phyloP scores from a whole-genome alignment of 805 yeast genomes.

The Zygosaccharomyces kombuchaensis region DNA sequence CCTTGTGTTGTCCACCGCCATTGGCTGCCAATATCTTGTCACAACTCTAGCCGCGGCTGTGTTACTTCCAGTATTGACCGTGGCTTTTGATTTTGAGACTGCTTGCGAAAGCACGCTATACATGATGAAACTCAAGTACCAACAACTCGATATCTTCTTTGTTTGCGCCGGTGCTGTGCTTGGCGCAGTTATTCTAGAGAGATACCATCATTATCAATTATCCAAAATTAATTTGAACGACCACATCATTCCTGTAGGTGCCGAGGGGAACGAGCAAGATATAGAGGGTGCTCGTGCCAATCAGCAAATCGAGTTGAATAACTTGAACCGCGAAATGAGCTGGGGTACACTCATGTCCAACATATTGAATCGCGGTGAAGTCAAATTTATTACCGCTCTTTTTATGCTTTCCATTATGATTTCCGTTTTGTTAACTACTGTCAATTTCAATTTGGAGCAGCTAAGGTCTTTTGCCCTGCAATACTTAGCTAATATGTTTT shows the following conservation, averaged over 20 bases:
- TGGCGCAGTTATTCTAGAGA: constrained; percentile 16
- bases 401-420: constrained; percentile 5
- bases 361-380: constrained; percentile 11
- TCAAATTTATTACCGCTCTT: constrained; percentile 6
- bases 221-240: constrained; percentile 19
- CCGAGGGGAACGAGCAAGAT: constrained; percentile 14
- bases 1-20: constrained; percentile 21
- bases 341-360: constrained; percentile 7
- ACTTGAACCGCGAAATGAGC: constrained; percentile 6
- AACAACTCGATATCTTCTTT: constrained; percentile 18
- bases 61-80: constrained; percentile 9
- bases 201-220: constrained; percentile 15
- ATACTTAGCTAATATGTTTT: constrained; percentile 5
- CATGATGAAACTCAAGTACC: constrained; percentile 9
- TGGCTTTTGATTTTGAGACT: background rate
- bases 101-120: background rate
- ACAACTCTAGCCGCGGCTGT: constrained; percentile 13
- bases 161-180: constrained; percentile 21
- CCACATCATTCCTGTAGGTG: constrained; percentile 18
- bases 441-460: constrained; percentile 10
- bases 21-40: constrained; percentile 19
- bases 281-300: constrained; percentile 1
- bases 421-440: constrained; percentile 1
- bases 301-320: constrained; percentile 4
- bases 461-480: constrained; percentile 9